Percentiles rank a stretch among this genome's conserved stretches.
Evolutionary conservation across 768 basidiomycete genomes (phyloP).

Genomic region (Cystobasidium onofrii): DNA sequence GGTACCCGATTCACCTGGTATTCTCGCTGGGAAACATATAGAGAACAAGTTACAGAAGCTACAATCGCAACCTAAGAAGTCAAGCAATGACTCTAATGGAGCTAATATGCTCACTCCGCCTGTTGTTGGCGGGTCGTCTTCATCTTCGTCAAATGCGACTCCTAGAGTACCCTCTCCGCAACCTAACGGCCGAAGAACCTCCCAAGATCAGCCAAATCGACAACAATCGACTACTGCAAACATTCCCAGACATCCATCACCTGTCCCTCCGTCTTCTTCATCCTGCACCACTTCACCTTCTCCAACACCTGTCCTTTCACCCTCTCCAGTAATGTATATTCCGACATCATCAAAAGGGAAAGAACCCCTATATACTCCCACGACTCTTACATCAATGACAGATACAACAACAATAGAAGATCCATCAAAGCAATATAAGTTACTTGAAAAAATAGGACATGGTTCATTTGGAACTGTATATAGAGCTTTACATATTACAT

Average conservation of each 20-base stretch:
- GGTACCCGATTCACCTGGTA: background rate
- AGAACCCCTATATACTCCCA: background rate
- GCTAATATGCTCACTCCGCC: background rate
- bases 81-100: background rate
- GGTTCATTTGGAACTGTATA: conserved; percentile 23
- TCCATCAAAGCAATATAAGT: conserved; percentile 23
- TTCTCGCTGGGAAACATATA: background rate
- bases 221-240: background rate
- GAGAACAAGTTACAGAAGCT: background rate
- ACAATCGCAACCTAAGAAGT: background rate
- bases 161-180: background rate
- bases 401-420: background rate
- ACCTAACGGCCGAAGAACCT: background rate
- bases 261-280: background rate
- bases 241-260: background rate
- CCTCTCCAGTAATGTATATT: background rate
- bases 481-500: conserved; percentile 67
- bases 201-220: background rate
- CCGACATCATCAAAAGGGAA: background rate
- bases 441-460: conserved; percentile 25
- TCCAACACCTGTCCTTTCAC: background rate
- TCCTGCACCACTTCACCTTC: background rate
- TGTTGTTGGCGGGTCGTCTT: background rate
- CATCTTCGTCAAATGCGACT: background rate
- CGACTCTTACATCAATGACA: background rate